Conservation (phyloP, 1,284 basidiomycete genomes). For the Malassezia japonica region DNA sequence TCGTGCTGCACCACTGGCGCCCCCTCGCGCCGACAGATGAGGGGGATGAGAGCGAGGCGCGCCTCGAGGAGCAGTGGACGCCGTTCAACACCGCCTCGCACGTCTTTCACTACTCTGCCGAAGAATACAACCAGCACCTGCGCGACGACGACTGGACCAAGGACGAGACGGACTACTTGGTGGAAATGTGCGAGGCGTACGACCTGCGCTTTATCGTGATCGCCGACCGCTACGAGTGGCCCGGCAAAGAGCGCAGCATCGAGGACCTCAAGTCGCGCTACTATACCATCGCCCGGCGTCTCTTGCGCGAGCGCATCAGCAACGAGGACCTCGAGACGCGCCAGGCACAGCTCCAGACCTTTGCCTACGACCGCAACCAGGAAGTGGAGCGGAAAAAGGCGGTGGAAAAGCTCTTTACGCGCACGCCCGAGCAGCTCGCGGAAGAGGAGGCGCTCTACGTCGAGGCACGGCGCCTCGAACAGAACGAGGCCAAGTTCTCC, state of each 20-base stretch:
- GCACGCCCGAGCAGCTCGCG: conserved; percentile 76
- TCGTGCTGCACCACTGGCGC: conserved; percentile 39
- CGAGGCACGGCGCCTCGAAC: conserved; percentile 85
- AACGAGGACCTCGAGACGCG: conserved; percentile 37
- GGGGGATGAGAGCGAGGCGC: conserved; percentile 16
- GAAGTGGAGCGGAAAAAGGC: conserved; percentile 84
- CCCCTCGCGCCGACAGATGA: conserved; percentile 2
- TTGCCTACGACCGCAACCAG: conserved; percentile 58
- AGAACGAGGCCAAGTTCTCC: conserved; percentile 78
- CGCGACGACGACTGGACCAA: conserved; percentile 81
- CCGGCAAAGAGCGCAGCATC: conserved; percentile 16
- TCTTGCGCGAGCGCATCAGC: conserved; percentile 62
- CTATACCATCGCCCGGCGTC: conserved; percentile 78
- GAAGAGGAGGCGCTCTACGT: conserved; percentile 94
- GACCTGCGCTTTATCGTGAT: conserved; percentile 85
- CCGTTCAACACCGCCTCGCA: conserved; percentile 67
- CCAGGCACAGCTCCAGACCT: conserved; percentile 40
- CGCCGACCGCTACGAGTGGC: conserved; percentile 74
- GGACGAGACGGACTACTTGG: conserved; percentile 90
- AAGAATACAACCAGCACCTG: conserved; percentile 75
- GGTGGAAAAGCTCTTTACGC: conserved; percentile 69
- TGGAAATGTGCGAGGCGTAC: conserved; percentile 68
- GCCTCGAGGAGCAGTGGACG: conserved; percentile 56
- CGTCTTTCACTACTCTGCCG: conserved; percentile 71
- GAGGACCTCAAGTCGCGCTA: conserved; percentile 84